phyloP scores from a whole-genome alignment of 129 eudicot species.

The Cynara cardunculus region DNA sequence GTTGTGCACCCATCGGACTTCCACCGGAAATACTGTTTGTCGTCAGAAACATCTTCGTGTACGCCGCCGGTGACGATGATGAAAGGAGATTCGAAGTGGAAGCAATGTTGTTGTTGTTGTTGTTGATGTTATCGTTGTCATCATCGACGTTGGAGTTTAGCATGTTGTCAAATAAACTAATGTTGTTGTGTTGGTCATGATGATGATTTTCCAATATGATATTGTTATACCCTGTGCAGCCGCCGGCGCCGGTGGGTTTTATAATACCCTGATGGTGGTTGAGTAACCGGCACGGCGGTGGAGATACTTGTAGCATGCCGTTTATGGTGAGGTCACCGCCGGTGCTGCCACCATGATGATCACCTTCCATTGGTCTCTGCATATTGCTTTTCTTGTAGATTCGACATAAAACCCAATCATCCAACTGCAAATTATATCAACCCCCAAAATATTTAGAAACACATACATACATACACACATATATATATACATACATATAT shows the following conservation, averaged over 20 bases:
- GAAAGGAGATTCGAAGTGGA: constrained; percentile 25
- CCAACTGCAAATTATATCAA: constrained; percentile 45
- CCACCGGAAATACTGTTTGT: constrained; percentile 16
- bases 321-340: constrained; percentile 36
- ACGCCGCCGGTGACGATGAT: constrained; percentile 20
- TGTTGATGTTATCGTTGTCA: not conserved
- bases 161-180: constrained; percentile 40
- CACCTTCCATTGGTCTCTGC: constrained; percentile 65
- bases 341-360: constrained; percentile 8
- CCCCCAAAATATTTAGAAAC: not conserved
- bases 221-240: constrained; percentile 34
- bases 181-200: constrained; percentile 25
- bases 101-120: constrained; percentile 19
- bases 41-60: constrained; percentile 47
- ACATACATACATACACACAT: not conserved
- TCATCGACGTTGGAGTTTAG: constrained; percentile 22
- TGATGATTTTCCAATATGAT: constrained; percentile 31
- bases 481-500: not conserved
- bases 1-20: constrained; percentile 25
- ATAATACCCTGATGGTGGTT: constrained; percentile 25
- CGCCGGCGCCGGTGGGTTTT: constrained; percentile 13
- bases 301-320: constrained; percentile 31
- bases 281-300: constrained; percentile 22
- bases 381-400: constrained; percentile 75
- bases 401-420: constrained; percentile 97